Evolutionary conservation across 2,329 filamentous ascomycete genomes (phyloP).

Genomic region (Daldinia eschscholtzii): DNA sequence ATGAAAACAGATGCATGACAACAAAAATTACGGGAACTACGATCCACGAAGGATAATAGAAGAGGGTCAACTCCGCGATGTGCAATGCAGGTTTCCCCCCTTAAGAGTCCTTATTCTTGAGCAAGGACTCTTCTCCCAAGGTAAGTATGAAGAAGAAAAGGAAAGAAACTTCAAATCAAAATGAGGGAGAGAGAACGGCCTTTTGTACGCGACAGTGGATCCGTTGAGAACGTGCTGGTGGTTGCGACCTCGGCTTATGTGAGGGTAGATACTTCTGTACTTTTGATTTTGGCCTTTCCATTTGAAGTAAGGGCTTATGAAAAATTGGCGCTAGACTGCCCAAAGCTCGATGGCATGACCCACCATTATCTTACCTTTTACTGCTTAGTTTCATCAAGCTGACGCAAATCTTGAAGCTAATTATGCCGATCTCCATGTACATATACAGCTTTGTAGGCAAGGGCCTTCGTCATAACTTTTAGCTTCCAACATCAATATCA

Average conservation of each 20-base stretch:
- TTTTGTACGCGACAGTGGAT: conserved; percentile 42
- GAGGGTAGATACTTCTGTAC: not conserved
- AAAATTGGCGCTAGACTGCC: not conserved
- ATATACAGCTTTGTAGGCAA: not conserved
- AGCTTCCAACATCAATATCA: not conserved
- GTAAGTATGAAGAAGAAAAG: conserved; percentile 64
- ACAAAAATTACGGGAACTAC: conserved; percentile 65
- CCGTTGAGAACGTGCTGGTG: conserved; percentile 33
- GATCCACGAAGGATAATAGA: conserved; percentile 66
- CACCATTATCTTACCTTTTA: not conserved
- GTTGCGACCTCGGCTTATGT: conserved; percentile 36
- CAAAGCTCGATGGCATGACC: not conserved
- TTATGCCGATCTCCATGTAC: conserved; percentile 3
- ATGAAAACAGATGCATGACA: conserved; percentile 59
- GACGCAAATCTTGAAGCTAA: not conserved
- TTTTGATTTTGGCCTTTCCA: not conserved
- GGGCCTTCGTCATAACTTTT: conserved; percentile 5
- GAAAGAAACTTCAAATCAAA: conserved; percentile 42
- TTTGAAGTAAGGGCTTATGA: not conserved
- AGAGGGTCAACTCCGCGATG: conserved; percentile 62
- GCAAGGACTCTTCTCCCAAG: conserved; percentile 59
- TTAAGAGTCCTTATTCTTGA: conserved; percentile 60
- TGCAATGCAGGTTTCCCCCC: conserved; percentile 66
- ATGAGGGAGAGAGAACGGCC: conserved; percentile 18
- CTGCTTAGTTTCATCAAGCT: not conserved